Evolutionary conservation across 345 rosid species (phyloP).

Genomic region (Sisymbrium irio): DNA sequence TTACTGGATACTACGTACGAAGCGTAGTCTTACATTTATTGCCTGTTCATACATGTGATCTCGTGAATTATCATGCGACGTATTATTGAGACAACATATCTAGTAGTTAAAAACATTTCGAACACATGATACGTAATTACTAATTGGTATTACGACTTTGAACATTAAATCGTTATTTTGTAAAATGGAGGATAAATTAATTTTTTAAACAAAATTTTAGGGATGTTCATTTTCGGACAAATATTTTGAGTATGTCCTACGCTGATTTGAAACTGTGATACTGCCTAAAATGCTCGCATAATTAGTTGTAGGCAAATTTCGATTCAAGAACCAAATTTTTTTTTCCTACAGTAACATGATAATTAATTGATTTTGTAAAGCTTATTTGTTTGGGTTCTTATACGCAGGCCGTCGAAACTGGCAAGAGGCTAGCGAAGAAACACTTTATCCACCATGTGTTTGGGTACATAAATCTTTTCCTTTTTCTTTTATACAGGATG

Average conservation of each 20-base stretch:
- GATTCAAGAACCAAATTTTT: neutral
- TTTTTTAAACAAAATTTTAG: too few relatives aligned
- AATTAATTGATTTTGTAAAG: neutral
- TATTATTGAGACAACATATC: neutral
- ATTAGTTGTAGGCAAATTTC: neutral
- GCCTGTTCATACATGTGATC: neutral
- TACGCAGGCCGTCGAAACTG: slow-evolving; percentile 68
- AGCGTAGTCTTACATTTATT: neutral
- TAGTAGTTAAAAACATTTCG: neutral
- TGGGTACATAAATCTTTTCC: slow-evolving; percentile 46
- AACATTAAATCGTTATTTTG: too few relatives aligned
- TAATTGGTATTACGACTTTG: neutral
- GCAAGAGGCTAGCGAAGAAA: slow-evolving; percentile 64
- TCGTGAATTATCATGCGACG: neutral
- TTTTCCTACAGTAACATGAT: too few relatives aligned
- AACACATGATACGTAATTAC: neutral
- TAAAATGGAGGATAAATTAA: too few relatives aligned
- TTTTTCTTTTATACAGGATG: neutral
- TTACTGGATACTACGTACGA: neutral
- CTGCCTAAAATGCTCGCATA: neutral
- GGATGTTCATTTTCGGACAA: too few relatives aligned
- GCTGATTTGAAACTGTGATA: too few relatives aligned
- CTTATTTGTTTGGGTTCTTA: neutral
- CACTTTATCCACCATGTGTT: slow-evolving; percentile 90
- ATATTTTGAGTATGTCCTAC: too few relatives aligned